Conservation (phyloP, 495 filamentous ascomycete species). For the Podospora conica region DNA sequence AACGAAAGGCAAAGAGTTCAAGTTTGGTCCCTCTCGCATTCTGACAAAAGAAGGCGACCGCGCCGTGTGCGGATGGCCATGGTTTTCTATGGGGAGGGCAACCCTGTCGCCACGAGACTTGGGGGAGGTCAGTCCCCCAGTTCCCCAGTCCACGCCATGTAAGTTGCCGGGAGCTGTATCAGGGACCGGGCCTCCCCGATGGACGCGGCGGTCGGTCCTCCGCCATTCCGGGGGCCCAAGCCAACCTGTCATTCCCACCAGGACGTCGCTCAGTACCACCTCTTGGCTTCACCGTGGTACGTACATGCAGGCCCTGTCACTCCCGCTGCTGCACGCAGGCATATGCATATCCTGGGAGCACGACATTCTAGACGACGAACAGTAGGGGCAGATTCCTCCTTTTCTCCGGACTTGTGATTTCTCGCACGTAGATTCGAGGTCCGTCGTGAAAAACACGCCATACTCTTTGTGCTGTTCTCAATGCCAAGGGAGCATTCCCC, state of each 20-base stretch:
- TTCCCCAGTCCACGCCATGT: no score
- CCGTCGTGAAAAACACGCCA: no score
- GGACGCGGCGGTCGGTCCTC: background rate
- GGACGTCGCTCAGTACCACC: background rate
- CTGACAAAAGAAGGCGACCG: background rate
- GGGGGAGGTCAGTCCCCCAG: background rate
- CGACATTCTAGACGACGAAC: background rate
- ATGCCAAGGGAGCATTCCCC: no score
- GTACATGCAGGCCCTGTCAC: background rate
- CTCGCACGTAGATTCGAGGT: no score
- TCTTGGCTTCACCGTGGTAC: background rate
- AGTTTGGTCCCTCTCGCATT: background rate
- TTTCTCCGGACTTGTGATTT: no score
- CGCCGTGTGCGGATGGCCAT: background rate
- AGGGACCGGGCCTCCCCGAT: background rate
- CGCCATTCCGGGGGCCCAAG: background rate
- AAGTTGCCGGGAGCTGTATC: background rate
- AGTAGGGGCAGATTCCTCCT: background rate
- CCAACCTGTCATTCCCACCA: background rate
- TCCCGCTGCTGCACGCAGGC: background rate
- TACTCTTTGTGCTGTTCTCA: no score
- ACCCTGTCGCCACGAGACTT: background rate
- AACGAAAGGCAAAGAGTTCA: background rate
- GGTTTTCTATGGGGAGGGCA: background rate
- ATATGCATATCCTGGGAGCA: background rate